Evolutionary conservation across 2,329 filamentous ascomycete species (phyloP), one percentile per base, ranked within the genome.

Genomic region (Diaporthe vaccinii): DNA sequence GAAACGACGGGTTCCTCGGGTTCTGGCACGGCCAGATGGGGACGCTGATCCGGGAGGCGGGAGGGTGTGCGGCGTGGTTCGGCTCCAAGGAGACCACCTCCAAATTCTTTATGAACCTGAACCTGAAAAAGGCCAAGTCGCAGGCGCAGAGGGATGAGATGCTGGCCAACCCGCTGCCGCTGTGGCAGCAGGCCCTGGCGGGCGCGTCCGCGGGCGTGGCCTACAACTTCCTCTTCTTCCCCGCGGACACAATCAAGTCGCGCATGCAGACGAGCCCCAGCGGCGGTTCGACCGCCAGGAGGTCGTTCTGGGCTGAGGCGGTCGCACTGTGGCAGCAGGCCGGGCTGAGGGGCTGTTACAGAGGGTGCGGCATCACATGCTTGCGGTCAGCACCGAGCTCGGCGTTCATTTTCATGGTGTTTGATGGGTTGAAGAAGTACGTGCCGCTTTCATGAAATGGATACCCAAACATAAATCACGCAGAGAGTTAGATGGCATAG

Each of bases 191-290:
- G 83, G 95, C 97, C 81, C 82, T 95, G 28, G 94, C 96, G 1
- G 96, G 96, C 57, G 96, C 96, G 3, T 91, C 92, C 10, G 97
- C 96, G 4, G 97, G 97, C 72, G 94, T 98, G 86, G 93, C 92
- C 49, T 99, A 99, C 86, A 99, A 99, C 83, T 98, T 98, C 82
- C 86, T 98, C 31, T 98, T 98, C 87, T 99, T 97, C 83, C 97
- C 97, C 0, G 97, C 97, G 68, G 97, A 99, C 83, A 99, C 97
- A 0, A 93, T 99, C 87, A 99, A 99, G 86, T 97, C 94, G 25
- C 92, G 96, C 65, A 98, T 99, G 93, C 97, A 99, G 85, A 99
- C 97, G 0, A 90, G 93, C 72, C 93, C 95, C 7, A 87, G 95
- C 58, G 90, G 89, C 44, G 86, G 87, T 12, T 85, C 87, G 31